phyloP scores from a whole-genome alignment of 495 filamentous ascomycete species.

The Penicillium cosmopolitanum region DNA sequence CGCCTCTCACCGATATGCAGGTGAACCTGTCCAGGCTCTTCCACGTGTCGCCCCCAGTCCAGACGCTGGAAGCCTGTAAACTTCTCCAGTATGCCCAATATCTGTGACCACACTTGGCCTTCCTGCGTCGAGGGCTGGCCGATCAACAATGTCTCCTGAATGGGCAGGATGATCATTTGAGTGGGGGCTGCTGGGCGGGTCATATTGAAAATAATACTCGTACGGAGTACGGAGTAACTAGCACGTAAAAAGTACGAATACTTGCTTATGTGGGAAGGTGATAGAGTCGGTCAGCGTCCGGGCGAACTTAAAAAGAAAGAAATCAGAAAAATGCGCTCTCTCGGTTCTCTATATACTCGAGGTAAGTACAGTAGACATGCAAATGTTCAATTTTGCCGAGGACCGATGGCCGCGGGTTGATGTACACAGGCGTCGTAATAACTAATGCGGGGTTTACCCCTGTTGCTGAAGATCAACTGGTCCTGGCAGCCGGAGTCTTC shows the following conservation, averaged over 20 bases:
- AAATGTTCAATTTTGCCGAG: conserved; percentile 12
- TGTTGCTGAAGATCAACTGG: not conserved
- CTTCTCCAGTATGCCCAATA: conserved; percentile 22
- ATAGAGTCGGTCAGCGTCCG: not conserved
- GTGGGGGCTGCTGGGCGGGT: conserved; percentile 31
- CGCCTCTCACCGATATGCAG: conserved; percentile 27
- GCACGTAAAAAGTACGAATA: not conserved
- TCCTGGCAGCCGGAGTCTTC: not conserved
- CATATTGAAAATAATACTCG: conserved; percentile 7
- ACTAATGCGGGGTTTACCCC: conserved; percentile 26
- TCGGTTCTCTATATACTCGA: conserved; percentile 7
- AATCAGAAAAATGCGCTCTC: conserved; percentile 3
- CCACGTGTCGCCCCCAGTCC: conserved; percentile 30
- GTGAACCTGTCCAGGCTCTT: conserved; percentile 23
- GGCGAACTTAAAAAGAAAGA: not conserved
- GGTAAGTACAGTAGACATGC: not conserved
- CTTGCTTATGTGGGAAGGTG: not conserved
- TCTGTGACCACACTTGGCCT: conserved; percentile 24
- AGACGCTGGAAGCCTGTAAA: conserved; percentile 24
- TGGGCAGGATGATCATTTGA: conserved; percentile 32
- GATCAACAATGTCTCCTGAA: conserved; percentile 23
- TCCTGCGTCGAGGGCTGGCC: conserved; percentile 21
- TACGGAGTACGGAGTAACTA: not conserved
- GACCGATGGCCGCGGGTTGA: conserved; percentile 22
- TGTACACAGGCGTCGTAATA: not conserved